These are phyloP conservation scores for Obelidium mucronatum DNA, from an alignment of 192 early-diverging fungal species.

Conservation along the genomic window DNA sequence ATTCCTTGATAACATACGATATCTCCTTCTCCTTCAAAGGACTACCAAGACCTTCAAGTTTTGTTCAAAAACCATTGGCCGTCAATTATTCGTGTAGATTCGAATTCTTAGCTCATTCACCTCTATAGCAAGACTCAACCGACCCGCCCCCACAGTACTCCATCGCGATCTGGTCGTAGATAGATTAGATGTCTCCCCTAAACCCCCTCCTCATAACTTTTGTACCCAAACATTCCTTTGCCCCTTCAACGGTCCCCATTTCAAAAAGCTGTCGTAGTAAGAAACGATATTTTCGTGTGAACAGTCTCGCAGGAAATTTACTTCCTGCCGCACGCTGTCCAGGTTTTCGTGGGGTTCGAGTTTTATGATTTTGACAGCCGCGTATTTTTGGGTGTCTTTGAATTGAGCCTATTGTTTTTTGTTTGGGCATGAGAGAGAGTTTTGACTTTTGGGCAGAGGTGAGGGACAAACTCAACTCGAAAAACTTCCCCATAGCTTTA, in stretches of 20 bases:
- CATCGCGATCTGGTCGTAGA: slow-evolving; percentile 61
- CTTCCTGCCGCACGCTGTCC: slow-evolving; percentile 65
- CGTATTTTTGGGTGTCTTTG: slow-evolving; percentile 45
- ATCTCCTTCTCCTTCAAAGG: slow-evolving; percentile 53
- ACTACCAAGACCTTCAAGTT: slow-evolving; percentile 45
- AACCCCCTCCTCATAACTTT: not conserved
- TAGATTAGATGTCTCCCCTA: not conserved
- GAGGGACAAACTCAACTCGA: slow-evolving; percentile 42
- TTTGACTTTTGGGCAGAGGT: slow-evolving; percentile 14
- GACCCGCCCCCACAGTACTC: slow-evolving; percentile 70
- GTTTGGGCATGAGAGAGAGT: too few species aligned
- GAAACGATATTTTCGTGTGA: slow-evolving; percentile 59
- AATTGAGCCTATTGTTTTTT: slow-evolving; percentile 47
- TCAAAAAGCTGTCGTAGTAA: slow-evolving; percentile 65
- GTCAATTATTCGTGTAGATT: not conserved
- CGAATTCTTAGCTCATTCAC: slow-evolving; percentile 21
- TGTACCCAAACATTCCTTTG: slow-evolving; percentile 61
- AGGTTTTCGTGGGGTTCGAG: slow-evolving; percentile 66
- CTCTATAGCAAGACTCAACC: slow-evolving; percentile 60
- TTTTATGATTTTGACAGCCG: slow-evolving; percentile 65
- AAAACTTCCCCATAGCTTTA: slow-evolving; percentile 64
- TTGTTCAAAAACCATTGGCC: slow-evolving; percentile 36
- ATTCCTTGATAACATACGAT: slow-evolving; percentile 52
- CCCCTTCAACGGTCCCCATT: slow-evolving; percentile 56
- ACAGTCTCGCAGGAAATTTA: slow-evolving; percentile 66